Percentiles rank a stretch among this genome's conserved stretches.
Evolutionary conservation across 108 stramenopile species (phyloP).

Genomic region (Aurantiochytrium sp.): DNA sequence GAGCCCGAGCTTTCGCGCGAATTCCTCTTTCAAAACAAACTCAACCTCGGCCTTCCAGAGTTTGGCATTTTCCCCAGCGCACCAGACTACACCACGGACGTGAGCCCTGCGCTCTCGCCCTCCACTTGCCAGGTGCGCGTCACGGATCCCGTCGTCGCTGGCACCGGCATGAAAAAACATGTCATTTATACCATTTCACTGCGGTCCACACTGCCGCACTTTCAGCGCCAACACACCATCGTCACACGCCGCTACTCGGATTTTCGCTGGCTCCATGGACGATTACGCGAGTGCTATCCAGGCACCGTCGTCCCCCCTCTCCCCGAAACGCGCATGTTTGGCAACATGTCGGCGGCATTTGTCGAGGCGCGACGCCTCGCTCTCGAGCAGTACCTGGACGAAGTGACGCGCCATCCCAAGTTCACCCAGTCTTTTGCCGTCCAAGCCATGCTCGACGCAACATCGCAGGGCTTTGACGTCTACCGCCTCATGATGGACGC

Average conservation of each 20-base stretch:
- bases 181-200: neutral
- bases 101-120: neutral
- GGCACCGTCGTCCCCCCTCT: slow-evolving; percentile 6
- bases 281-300: neutral
- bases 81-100: neutral
- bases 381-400: neutral
- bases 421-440: neutral
- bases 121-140: neutral
- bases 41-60: neutral
- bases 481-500: neutral
- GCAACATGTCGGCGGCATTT: neutral
- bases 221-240: neutral
- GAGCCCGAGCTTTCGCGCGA: neutral
- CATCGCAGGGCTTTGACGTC: neutral
- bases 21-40: neutral
- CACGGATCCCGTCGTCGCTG: neutral
- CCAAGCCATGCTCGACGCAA: neutral
- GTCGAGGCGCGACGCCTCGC: neutral
- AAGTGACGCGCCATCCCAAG: slow-evolving; percentile 2
- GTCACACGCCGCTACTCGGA: neutral
- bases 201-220: neutral
- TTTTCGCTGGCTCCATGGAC: neutral
- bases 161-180: neutral
- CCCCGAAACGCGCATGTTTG: neutral
- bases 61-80: neutral